Percentiles rank a stretch among this genome's conserved stretches.
These are phyloP conservation scores for Aurifilum marmelostoma DNA, from an alignment of 2,329 filamentous ascomycete species.

Conservation along the genomic window DNA sequence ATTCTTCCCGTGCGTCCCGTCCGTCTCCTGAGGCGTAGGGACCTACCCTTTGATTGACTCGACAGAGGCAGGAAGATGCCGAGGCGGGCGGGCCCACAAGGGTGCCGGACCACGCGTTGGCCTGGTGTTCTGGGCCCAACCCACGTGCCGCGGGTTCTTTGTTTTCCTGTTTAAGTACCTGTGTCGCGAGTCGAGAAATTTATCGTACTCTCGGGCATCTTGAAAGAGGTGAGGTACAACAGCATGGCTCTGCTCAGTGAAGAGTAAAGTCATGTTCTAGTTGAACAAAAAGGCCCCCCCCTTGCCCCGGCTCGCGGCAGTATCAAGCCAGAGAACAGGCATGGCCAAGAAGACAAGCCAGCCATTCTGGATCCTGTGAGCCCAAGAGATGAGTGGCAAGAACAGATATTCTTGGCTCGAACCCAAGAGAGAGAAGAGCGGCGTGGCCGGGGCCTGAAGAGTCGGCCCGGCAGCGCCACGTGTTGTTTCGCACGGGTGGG, in stretches of 20 bases:
- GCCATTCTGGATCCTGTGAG: background rate
- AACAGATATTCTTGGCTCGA: background rate
- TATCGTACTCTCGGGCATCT: too few relatives aligned
- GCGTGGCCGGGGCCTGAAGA: background rate
- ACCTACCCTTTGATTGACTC: background rate
- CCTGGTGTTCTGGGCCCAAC: background rate
- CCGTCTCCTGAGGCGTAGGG: background rate
- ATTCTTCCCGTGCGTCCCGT: background rate
- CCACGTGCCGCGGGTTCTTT: background rate
- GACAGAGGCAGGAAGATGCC: background rate
- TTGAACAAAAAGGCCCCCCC: background rate
- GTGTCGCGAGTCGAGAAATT: too few relatives aligned
- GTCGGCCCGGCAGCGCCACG: background rate
- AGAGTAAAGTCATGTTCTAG: background rate
- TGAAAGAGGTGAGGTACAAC: too few relatives aligned
- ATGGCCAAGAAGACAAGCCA: too few relatives aligned
- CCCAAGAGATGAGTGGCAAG: background rate
- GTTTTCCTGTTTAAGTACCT: background rate
- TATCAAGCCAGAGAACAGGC: too few relatives aligned
- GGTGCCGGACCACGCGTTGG: background rate
- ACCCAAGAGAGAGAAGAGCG: background rate
- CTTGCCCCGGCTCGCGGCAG: too few relatives aligned
- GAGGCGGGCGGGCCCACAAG: background rate
- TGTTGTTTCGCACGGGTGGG: background rate
- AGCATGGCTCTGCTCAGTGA: background rate